Conservation (phyloP, 352 stramenopile species). For the Ophiocytium majus region DNA sequence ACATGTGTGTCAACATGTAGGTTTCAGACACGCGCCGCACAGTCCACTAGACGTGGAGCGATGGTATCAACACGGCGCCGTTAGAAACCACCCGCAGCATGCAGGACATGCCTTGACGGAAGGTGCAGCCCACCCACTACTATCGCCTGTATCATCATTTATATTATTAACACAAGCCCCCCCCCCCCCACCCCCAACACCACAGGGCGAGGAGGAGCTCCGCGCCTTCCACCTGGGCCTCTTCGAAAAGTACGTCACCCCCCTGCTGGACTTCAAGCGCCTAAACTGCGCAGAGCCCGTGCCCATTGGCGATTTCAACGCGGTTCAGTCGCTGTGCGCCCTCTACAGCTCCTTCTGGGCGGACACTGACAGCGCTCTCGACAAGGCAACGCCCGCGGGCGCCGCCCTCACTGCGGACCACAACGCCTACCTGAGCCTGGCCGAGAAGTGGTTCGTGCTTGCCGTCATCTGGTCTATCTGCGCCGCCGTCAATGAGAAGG, state of each 20-base stretch:
- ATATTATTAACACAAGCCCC: no score
- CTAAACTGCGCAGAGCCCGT: slow-evolving; percentile 62
- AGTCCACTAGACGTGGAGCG: no score
- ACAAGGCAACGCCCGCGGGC: not conserved
- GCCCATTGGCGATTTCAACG: slow-evolving; percentile 72
- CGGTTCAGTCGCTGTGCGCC: slow-evolving; percentile 78
- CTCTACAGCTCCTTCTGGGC: slow-evolving; percentile 62
- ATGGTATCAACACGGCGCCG: no score
- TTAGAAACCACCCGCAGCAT: no score
- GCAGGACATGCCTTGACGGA: no score
- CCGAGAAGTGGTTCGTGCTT: slow-evolving; percentile 77
- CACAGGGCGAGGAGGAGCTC: slow-evolving; percentile 40
- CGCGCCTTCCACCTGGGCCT: slow-evolving; percentile 62
- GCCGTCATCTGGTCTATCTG: slow-evolving; percentile 83
- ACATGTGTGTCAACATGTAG: no score
- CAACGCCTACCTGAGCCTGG: slow-evolving; percentile 43
- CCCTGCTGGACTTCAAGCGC: slow-evolving; percentile 67
- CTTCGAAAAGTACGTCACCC: slow-evolving; percentile 84
- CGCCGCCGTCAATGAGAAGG: slow-evolving; percentile 79
- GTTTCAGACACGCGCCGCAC: no score
- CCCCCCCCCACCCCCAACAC: no score
- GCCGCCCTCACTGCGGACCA: not conserved
- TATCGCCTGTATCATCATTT: no score
- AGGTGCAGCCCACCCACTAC: no score
- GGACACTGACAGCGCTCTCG: slow-evolving; percentile 14